Evolutionary conservation across 345 rosid species (phyloP).

Genomic region (Salix arbutifolia): DNA sequence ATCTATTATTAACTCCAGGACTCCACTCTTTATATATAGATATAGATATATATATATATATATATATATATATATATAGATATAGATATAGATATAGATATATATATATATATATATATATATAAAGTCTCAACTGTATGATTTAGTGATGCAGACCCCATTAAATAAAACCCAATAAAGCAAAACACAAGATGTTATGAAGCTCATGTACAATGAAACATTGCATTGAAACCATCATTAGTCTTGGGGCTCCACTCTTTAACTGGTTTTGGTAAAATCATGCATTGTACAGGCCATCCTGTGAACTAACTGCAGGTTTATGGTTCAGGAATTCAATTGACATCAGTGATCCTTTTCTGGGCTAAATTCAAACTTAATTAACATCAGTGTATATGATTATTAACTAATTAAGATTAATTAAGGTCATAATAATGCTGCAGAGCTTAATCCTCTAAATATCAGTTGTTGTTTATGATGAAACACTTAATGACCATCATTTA

Average conservation of each 20-base stretch:
- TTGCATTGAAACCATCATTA: background rate
- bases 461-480: background rate
- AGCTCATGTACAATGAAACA: background rate
- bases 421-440: background rate
- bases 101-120: no score
- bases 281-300: background rate
- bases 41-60: background rate
- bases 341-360: slow-evolving; percentile 17
- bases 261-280: background rate
- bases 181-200: background rate
- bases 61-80: background rate
- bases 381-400: background rate
- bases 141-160: background rate
- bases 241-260: slow-evolving; percentile 12
- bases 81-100: no score
- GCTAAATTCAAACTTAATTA: background rate
- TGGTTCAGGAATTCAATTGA: slow-evolving; percentile 12
- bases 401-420: background rate
- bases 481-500: background rate
- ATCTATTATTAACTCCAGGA: slow-evolving; percentile 1
- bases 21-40: background rate
- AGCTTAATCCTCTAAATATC: background rate
- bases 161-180: background rate
- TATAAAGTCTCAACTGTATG: background rate
- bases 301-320: slow-evolving; percentile 6